These are phyloP conservation scores for Daldinia eschscholtzii DNA, from an alignment of 2,329 filamentous ascomycete genomes.

Conservation along the genomic window DNA sequence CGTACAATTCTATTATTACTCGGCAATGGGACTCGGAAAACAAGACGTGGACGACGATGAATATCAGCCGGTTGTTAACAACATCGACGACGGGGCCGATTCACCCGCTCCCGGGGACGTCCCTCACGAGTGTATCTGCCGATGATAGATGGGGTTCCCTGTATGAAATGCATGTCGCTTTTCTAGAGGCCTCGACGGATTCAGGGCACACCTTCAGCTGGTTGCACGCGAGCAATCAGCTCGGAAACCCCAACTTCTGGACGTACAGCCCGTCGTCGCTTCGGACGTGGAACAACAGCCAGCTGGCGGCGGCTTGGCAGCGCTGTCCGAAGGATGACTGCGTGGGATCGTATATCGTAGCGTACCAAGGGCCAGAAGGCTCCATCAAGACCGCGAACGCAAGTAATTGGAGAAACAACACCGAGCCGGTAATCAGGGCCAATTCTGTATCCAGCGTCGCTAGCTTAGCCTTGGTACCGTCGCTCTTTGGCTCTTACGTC, in stretches of 20 bases:
- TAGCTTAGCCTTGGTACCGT: constrained; percentile 39
- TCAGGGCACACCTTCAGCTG: constrained; percentile 19
- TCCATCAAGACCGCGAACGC: constrained; percentile 38
- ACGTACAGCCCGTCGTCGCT: constrained; percentile 20
- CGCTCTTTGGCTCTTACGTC: constrained; percentile 23
- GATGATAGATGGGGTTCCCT: constrained; percentile 18
- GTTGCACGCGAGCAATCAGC: constrained; percentile 27
- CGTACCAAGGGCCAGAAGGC: constrained; percentile 39
- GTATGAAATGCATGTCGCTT: constrained; percentile 40
- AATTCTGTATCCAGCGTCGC: constrained; percentile 32
- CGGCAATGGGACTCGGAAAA: constrained; percentile 49
- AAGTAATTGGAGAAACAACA: constrained; percentile 36
- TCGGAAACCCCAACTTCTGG: constrained; percentile 36
- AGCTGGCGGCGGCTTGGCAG: constrained; percentile 41
- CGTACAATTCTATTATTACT: constrained; percentile 41
- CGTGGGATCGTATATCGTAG: constrained; percentile 35
- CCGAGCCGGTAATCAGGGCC: constrained; percentile 19
- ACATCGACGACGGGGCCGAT: constrained; percentile 35
- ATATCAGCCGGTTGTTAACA: constrained; percentile 38
- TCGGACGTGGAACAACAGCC: constrained; percentile 33
- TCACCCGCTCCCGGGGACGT: constrained; percentile 32
- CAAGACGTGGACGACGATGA: constrained; percentile 42
- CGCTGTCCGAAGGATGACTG: constrained; percentile 31
- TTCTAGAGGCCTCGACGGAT: constrained; percentile 14
- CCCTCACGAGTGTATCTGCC: constrained; percentile 34